Evolutionary conservation across 2,329 filamentous ascomycete genomes (phyloP).

Genomic region (Colletotrichum musicola): DNA sequence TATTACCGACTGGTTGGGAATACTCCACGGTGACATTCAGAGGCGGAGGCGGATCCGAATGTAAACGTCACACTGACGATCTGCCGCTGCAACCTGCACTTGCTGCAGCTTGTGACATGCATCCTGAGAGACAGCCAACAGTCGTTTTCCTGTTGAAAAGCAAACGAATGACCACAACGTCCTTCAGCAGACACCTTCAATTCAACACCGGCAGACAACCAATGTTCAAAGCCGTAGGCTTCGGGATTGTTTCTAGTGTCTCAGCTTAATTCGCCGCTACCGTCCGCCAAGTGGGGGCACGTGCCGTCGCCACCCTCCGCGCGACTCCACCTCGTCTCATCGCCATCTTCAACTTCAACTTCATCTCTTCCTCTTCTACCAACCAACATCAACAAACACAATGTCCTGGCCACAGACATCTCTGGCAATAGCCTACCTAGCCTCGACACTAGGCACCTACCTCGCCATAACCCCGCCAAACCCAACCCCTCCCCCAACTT

Average conservation of each 20-base stretch:
- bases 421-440: slow-evolving; percentile 42
- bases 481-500: slow-evolving; percentile 31
- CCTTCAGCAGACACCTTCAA: neutral
- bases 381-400: neutral
- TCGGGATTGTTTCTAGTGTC: neutral
- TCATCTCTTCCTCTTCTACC: neutral
- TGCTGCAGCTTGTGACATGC: neutral
- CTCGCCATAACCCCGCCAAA: slow-evolving; percentile 49
- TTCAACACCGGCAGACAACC: neutral
- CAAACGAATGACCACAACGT: neutral
- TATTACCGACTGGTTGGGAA: too few species aligned
- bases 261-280: neutral
- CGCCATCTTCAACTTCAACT: neutral
- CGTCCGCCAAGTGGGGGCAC: slow-evolving; percentile 6
- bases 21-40: too few species aligned
- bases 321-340: neutral
- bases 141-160: too few species aligned
- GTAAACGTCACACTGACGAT: slow-evolving; percentile 12
- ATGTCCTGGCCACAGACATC: slow-evolving; percentile 13
- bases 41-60: neutral
- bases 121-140: too few species aligned
- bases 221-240: neutral
- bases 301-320: slow-evolving; percentile 19
- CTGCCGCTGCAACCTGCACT: neutral
- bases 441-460: slow-evolving; percentile 48